Conservation (phyloP, 2,329 filamentous ascomycete genomes). For the Stagonosporopsis rhizophila region DNA sequence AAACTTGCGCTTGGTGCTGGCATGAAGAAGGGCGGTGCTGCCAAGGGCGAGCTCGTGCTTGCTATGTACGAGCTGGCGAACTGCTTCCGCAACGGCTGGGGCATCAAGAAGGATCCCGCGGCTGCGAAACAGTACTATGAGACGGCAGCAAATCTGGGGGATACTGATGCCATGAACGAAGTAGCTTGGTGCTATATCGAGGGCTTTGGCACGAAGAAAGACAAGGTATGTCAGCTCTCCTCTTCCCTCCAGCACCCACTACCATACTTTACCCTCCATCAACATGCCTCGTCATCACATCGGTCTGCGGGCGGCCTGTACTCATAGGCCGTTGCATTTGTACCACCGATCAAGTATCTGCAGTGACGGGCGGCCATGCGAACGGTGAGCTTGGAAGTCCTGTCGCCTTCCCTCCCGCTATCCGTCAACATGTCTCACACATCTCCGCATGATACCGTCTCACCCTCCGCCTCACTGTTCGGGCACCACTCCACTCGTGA, state of each 20-base stretch:
- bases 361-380: slow-evolving; percentile 13
- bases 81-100: slow-evolving; percentile 94
- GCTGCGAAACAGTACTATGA: slow-evolving; percentile 94
- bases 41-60: slow-evolving; percentile 94
- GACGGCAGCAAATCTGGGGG: slow-evolving; percentile 93
- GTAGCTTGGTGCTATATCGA: slow-evolving; percentile 94
- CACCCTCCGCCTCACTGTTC: slow-evolving; percentile 49
- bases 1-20: slow-evolving; percentile 83
- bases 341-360: slow-evolving; percentile 36
- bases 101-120: slow-evolving; percentile 81
- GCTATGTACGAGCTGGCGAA: slow-evolving; percentile 96
- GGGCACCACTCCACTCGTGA: slow-evolving; percentile 43
- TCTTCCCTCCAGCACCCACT: not conserved
- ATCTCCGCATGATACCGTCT: slow-evolving; percentile 18
- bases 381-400: slow-evolving; percentile 34
- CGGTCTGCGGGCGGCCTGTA: not conserved
- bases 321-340: slow-evolving; percentile 11
- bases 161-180: slow-evolving; percentile 98
- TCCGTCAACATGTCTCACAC: slow-evolving; percentile 12
- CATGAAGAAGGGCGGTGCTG: slow-evolving; percentile 89
- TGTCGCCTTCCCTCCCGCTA: slow-evolving; percentile 19
- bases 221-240: slow-evolving; percentile 78
- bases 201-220: slow-evolving; percentile 96
- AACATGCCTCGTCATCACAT: slow-evolving; percentile 11
- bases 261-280: slow-evolving; percentile 3